Percentiles rank a stretch among this genome's conserved stretches.
These are phyloP conservation scores for Porogramme epimiltina DNA, from an alignment of 1,284 basidiomycete genomes.

Conservation along the genomic window DNA sequence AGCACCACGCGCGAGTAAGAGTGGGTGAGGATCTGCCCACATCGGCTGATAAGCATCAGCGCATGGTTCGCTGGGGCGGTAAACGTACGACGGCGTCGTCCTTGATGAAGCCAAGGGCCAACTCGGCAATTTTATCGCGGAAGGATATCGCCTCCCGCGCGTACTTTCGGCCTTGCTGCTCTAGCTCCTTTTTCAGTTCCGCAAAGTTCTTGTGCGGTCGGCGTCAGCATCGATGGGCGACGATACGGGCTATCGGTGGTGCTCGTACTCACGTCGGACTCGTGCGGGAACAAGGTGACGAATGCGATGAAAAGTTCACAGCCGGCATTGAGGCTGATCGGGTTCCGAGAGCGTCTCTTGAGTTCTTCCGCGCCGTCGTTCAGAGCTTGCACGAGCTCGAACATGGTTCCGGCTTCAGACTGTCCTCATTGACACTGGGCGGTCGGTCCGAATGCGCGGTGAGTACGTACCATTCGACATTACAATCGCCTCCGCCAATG, in stretches of 20 bases:
- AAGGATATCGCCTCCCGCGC: conserved; percentile 82
- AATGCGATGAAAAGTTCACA: conserved; percentile 90
- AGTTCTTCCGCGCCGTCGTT: conserved; percentile 74
- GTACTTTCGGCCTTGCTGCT: conserved; percentile 78
- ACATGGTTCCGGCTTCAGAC: conserved; percentile 78
- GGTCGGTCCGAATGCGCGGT: conserved; percentile 7
- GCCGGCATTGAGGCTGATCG: conserved; percentile 87
- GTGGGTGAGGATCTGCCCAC: conserved; percentile 86
- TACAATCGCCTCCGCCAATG: conserved; percentile 77
- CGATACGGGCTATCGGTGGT: neutral
- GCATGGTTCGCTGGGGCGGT: conserved; percentile 5
- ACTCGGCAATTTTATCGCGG: conserved; percentile 86
- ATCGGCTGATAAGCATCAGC: conserved; percentile 18
- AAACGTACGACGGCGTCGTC: conserved; percentile 83
- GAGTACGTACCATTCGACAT: conserved; percentile 63
- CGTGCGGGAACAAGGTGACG: conserved; percentile 84
- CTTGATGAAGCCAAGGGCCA: conserved; percentile 91
- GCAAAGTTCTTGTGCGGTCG: conserved; percentile 64
- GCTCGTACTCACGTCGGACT: conserved; percentile 62
- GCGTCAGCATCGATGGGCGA: conserved; percentile 14
- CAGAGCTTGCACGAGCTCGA: conserved; percentile 84
- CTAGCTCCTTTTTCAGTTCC: conserved; percentile 80
- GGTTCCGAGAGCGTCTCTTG: conserved; percentile 68
- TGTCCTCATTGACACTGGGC: conserved; percentile 19
- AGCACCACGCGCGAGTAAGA: conserved; percentile 96